These are phyloP conservation scores for Globisporangium carolinianum DNA, from an alignment of 352 stramenopile species.

Conservation along the genomic window DNA sequence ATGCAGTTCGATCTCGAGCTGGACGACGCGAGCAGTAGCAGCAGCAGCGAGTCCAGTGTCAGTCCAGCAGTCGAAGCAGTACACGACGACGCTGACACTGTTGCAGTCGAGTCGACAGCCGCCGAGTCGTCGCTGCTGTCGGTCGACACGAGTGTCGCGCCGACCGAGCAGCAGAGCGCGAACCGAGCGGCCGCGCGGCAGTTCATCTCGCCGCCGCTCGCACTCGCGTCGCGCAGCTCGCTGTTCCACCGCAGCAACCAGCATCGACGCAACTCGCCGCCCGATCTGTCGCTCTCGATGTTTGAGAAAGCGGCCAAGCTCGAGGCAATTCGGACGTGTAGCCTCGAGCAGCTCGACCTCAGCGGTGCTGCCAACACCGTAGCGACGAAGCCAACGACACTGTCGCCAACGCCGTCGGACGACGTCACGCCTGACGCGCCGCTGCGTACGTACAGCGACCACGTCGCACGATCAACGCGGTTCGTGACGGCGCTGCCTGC, in stretches of 20 bases:
- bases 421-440: constrained; percentile 7
- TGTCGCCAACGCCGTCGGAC: constrained; percentile 8
- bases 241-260: constrained; percentile 22
- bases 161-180: not conserved
- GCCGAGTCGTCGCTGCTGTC: not conserved
- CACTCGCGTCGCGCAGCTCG: constrained; percentile 25
- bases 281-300: constrained; percentile 48
- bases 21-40: not conserved
- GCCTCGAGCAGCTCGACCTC: constrained; percentile 16
- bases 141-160: too few species aligned
- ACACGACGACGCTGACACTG: not conserved
- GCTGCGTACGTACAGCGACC: constrained; percentile 52
- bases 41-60: too few species aligned
- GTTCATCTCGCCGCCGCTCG: constrained; percentile 54
- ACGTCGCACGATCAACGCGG: constrained; percentile 61
- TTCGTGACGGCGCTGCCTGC: constrained; percentile 66
- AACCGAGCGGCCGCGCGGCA: constrained; percentile 1
- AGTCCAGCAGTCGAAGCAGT: too few species aligned
- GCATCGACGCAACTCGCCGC: constrained; percentile 58
- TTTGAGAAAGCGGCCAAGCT: constrained; percentile 51
- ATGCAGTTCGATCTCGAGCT: constrained; percentile 12
- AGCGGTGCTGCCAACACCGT: not conserved
- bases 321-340: constrained; percentile 22
- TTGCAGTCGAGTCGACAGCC: not conserved
- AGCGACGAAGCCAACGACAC: not conserved